A percentile compares a stretch with the other conserved stretches of the same genome.
Evolutionary conservation across 2,329 filamentous ascomycete species (phyloP).

Genomic region (Hymenoscyphus repandus): DNA sequence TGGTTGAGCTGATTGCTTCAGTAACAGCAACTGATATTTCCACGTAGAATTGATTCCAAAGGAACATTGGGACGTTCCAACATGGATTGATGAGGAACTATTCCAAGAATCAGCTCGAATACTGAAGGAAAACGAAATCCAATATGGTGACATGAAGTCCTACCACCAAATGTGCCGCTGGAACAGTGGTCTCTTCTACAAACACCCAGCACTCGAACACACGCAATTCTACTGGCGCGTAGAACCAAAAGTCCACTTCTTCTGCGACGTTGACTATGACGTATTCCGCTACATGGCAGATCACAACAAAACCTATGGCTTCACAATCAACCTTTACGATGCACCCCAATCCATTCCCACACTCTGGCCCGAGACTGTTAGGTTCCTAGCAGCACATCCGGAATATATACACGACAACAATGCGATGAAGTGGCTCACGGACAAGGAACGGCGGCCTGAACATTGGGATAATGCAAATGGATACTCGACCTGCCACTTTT

Average conservation of each 20-base stretch:
- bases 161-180: slow-evolving; percentile 99
- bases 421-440: slow-evolving; percentile 81
- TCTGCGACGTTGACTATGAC: slow-evolving; percentile 98
- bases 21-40: neutral
- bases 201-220: slow-evolving; percentile 79
- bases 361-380: slow-evolving; percentile 91
- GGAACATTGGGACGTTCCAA: slow-evolving; percentile 88
- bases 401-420: slow-evolving; percentile 78
- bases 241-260: slow-evolving; percentile 97
- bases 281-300: slow-evolving; percentile 98
- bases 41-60: slow-evolving; percentile 75
- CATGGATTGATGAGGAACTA: slow-evolving; percentile 86
- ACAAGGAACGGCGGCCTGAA: slow-evolving; percentile 68
- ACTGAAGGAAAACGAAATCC: slow-evolving; percentile 77
- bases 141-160: slow-evolving; percentile 82
- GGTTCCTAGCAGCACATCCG: slow-evolving; percentile 82
- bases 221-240: slow-evolving; percentile 97
- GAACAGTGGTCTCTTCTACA: slow-evolving; percentile 98
- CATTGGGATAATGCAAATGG: slow-evolving; percentile 80
- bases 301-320: slow-evolving; percentile 97
- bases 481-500: slow-evolving; percentile 98
- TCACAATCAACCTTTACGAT: slow-evolving; percentile 97
- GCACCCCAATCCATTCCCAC: slow-evolving; percentile 78
- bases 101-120: slow-evolving; percentile 80
- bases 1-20: neutral